These are phyloP conservation scores for Onygena corvina DNA, from an alignment of 2,329 filamentous ascomycete species.

Conservation along the genomic window DNA sequence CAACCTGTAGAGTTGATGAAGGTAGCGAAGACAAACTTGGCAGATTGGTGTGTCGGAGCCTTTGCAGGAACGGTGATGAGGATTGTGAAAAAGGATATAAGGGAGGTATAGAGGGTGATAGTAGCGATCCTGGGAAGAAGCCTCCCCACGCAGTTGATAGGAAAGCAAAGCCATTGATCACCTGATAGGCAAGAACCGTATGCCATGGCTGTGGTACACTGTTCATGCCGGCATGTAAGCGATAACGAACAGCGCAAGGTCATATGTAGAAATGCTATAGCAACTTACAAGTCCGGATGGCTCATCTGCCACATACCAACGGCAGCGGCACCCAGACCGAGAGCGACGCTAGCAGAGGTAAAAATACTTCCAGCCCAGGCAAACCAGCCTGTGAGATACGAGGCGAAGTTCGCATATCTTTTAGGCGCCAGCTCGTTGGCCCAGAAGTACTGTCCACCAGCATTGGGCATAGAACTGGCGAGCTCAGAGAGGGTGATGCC, in stretches of 20 bases:
- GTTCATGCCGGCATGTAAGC: slow-evolving; percentile 12
- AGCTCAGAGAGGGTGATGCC: slow-evolving; percentile 38
- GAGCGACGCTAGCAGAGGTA: slow-evolving; percentile 41
- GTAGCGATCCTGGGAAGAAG: slow-evolving; percentile 31
- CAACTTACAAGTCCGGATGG: slow-evolving; percentile 42
- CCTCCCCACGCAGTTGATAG: slow-evolving; percentile 37
- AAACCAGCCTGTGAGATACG: slow-evolving; percentile 41
- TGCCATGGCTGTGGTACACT: slow-evolving; percentile 28
- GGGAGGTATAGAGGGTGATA: slow-evolving; percentile 35
- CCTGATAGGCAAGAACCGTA: slow-evolving; percentile 35
- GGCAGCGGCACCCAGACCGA: slow-evolving; percentile 38
- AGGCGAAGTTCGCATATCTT: slow-evolving; percentile 35
- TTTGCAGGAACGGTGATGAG: slow-evolving; percentile 38
- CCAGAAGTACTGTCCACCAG: slow-evolving; percentile 44
- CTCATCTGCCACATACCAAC: slow-evolving; percentile 43
- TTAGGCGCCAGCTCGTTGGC: slow-evolving; percentile 38
- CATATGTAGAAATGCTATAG: too few relatives aligned
- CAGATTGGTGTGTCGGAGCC: slow-evolving; percentile 34
- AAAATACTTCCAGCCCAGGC: slow-evolving; percentile 45
- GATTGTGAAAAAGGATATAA: slow-evolving; percentile 39
- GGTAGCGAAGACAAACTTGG: slow-evolving; percentile 41
- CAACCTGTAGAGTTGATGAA: slow-evolving; percentile 44
- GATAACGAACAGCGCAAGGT: background rate
- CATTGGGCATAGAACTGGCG: slow-evolving; percentile 40
- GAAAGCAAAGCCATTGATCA: slow-evolving; percentile 39